Evolutionary conservation across 305 asterid species (phyloP).

Genomic region (Salvia sclarea): DNA sequence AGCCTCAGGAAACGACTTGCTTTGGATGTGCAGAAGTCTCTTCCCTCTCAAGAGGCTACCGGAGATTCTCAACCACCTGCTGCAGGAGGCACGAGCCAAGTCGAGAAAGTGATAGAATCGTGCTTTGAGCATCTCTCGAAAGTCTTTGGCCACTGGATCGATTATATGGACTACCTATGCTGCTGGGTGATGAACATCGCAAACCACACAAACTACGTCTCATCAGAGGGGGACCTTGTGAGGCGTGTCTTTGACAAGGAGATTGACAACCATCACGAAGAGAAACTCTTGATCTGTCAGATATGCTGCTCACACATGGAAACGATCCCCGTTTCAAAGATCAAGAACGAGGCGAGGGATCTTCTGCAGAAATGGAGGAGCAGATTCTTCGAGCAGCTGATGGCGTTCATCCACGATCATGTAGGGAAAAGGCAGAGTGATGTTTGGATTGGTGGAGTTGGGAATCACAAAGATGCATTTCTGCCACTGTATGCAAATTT

Average conservation of each 20-base stretch:
- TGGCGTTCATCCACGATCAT: slow-evolving; percentile 48
- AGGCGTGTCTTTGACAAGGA: slow-evolving; percentile 95
- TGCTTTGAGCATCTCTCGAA: slow-evolving; percentile 75
- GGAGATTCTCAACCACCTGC: slow-evolving; percentile 28
- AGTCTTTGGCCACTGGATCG: slow-evolving; percentile 66
- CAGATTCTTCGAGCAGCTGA: slow-evolving; percentile 57
- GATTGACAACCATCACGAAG: slow-evolving; percentile 95
- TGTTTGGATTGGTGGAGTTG: slow-evolving; percentile 88
- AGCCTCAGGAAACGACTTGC: slow-evolving; percentile 72
- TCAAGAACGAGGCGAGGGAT: slow-evolving; percentile 35
- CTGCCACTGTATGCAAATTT: slow-evolving; percentile 75
- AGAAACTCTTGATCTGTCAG: slow-evolving; percentile 77
- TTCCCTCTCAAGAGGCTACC: slow-evolving; percentile 34
- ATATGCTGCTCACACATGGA: slow-evolving; percentile 81
- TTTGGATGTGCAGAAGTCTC: slow-evolving; percentile 66
- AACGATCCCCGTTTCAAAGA: slow-evolving; percentile 46
- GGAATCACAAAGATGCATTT: slow-evolving; percentile 90
- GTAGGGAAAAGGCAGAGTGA: slow-evolving; percentile 40
- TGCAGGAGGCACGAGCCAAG: slow-evolving; percentile 70
- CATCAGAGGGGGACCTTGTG: slow-evolving; percentile 72
- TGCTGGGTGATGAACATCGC: slow-evolving; percentile 59
- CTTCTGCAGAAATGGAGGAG: slow-evolving; percentile 66
- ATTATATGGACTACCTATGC: slow-evolving; percentile 72
- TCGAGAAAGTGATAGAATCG: slow-evolving; percentile 80
- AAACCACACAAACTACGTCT: slow-evolving; percentile 43